Evolutionary conservation across 2,329 filamentous ascomycete genomes (phyloP).

Genomic region (Reticulascus tulasneorum): DNA sequence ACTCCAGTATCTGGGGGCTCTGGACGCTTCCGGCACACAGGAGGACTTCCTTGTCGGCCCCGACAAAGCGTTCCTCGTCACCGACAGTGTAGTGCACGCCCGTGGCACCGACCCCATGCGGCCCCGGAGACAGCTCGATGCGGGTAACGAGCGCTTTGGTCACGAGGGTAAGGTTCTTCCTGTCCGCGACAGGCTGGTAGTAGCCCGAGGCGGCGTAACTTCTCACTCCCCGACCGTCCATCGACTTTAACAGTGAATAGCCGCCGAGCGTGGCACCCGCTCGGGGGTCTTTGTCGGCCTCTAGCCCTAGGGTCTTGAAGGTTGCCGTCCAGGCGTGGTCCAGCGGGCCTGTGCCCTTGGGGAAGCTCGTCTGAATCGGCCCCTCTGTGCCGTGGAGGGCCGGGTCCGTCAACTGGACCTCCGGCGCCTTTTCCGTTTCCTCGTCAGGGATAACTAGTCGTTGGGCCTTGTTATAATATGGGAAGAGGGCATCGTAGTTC

Average conservation of each 20-base stretch:
- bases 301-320: conserved; percentile 11
- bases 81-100: conserved; percentile 6
- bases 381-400: conserved; percentile 4
- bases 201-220: conserved; percentile 22
- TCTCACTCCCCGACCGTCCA: conserved; percentile 18
- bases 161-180: conserved; percentile 20
- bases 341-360: conserved; percentile 2
- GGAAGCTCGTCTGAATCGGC: conserved; percentile 4
- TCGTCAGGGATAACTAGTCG: conserved; percentile 14
- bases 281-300: conserved; percentile 13
- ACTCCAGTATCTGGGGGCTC: conserved; percentile 37
- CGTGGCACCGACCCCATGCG: background rate
- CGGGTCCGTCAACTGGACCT: too few species aligned
- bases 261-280: conserved; percentile 13
- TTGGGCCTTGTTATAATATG: conserved; percentile 31
- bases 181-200: conserved; percentile 9
- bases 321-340: conserved; percentile 8
- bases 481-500: conserved; percentile 21
- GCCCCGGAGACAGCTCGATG: too few species aligned
- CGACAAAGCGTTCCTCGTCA: conserved; percentile 9
- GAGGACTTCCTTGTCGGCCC: conserved; percentile 34
- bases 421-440: background rate
- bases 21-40: conserved; percentile 37
- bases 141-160: conserved; percentile 16
- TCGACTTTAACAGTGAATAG: conserved; percentile 13